Conservation (phyloP, 306 rosid species). For the Argentina anserina region DNA sequence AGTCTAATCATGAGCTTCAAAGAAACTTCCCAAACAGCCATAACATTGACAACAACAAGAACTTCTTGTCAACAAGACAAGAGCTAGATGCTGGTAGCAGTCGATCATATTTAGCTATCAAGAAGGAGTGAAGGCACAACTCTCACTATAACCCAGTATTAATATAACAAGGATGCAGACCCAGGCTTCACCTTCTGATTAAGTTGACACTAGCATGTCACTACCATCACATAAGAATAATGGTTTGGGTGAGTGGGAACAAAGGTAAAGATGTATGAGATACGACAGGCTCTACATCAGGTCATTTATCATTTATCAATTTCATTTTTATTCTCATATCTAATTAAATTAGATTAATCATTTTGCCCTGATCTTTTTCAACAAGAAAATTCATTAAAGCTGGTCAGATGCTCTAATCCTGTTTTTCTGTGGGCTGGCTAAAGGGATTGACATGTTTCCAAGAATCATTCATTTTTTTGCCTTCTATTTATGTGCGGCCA, state of each 20-base stretch:
- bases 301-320: neutral
- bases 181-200: neutral
- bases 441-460: neutral
- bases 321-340: neutral
- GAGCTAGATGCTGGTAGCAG: slow-evolving; percentile 16
- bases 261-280: neutral
- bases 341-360: neutral
- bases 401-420: neutral
- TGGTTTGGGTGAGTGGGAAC: neutral
- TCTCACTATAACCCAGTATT: neutral
- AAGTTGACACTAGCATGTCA: neutral
- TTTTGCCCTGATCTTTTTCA: neutral
- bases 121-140: slow-evolving; percentile 11
- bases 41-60: neutral
- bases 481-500: neutral
- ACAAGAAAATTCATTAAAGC: neutral
- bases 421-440: neutral
- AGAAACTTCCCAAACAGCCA: slow-evolving; percentile 20
- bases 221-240: neutral
- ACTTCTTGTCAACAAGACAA: slow-evolving; percentile 14
- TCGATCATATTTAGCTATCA: slow-evolving; percentile 12
- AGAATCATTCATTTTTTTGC: neutral
- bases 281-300: neutral
- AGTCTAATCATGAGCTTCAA: slow-evolving; percentile 23
- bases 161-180: neutral